phyloP scores from a whole-genome alignment of 441 rosid genomes.

The Hypseocharis bilobata region DNA sequence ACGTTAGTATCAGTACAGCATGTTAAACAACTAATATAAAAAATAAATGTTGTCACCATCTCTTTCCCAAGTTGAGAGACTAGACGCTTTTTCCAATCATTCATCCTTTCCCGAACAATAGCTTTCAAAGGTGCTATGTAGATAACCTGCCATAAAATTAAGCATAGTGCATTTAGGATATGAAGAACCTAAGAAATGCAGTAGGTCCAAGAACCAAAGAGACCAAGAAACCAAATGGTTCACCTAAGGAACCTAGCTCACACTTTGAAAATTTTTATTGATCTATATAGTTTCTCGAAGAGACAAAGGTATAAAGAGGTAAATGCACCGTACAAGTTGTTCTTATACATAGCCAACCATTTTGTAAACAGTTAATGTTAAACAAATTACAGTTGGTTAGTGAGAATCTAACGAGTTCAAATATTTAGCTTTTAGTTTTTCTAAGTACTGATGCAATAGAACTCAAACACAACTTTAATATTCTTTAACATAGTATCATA shows the following conservation, averaged over 20 bases:
- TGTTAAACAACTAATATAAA: conserved; percentile 9
- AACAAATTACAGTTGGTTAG: background rate
- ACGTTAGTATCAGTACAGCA: conserved; percentile 8
- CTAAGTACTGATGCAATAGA: background rate
- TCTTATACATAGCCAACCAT: background rate
- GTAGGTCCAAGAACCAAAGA: background rate
- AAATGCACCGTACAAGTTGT: background rate
- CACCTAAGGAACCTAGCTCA: conserved; percentile 2
- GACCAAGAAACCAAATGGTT: background rate
- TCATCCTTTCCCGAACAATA: conserved; percentile 97
- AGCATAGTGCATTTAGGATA: conserved; percentile 10
- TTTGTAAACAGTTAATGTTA: conserved; percentile 1
- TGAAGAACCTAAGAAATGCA: conserved; percentile 7
- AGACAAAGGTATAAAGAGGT: background rate
- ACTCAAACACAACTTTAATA: background rate
- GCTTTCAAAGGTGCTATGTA: conserved; percentile 99
- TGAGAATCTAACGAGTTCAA: background rate
- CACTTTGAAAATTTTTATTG: background rate
- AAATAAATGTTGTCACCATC: conserved; percentile 50
- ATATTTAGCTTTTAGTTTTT: too few relatives aligned
- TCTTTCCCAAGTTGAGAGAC: conserved; percentile 82
- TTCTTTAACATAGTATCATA: background rate
- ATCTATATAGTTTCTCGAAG: background rate
- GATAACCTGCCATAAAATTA: conserved; percentile 52
- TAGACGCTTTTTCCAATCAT: conserved; percentile 84